Conservation (phyloP, 2,329 filamentous ascomycete genomes). For the Botrytis sinoallii region DNA sequence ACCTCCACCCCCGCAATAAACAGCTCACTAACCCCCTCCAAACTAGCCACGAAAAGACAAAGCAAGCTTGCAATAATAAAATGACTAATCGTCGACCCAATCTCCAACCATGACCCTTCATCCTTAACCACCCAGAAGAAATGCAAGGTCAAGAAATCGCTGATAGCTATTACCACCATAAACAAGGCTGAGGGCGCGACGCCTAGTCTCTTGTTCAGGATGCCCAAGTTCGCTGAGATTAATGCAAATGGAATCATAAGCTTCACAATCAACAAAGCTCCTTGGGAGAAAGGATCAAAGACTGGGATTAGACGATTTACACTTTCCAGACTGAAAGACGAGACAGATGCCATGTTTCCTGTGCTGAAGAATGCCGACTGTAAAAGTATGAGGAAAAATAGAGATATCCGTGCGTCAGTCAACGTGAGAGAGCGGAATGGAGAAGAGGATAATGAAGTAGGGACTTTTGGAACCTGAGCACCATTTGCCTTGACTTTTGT, state of each 20-base stretch:
- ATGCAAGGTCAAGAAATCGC: slow-evolving; percentile 86
- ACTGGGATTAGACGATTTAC: slow-evolving; percentile 84
- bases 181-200: slow-evolving; percentile 87
- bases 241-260: slow-evolving; percentile 90
- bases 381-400: slow-evolving; percentile 93
- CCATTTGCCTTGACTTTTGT: slow-evolving; percentile 24
- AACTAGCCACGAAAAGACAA: slow-evolving; percentile 82
- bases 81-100: slow-evolving; percentile 93
- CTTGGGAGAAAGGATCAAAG: slow-evolving; percentile 92
- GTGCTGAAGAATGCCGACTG: slow-evolving; percentile 97
- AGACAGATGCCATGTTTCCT: slow-evolving; percentile 91
- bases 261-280: slow-evolving; percentile 81
- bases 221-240: slow-evolving; percentile 89
- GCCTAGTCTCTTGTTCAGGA: slow-evolving; percentile 79
- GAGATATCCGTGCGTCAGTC: slow-evolving; percentile 79
- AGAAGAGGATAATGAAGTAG: slow-evolving; percentile 32
- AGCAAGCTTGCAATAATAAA: slow-evolving; percentile 89
- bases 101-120: slow-evolving; percentile 95
- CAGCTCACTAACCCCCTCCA: slow-evolving; percentile 81
- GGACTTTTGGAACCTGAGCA: slow-evolving; percentile 22
- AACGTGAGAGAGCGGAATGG: slow-evolving; percentile 65
- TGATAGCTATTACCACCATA: slow-evolving; percentile 89
- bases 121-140: slow-evolving; percentile 99
- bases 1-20: slow-evolving; percentile 81
- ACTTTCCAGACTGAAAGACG: slow-evolving; percentile 88